Percentiles rank a stretch among this genome's conserved stretches.
Evolutionary conservation across 371 early-diverging fungal genomes (phyloP).

Genomic region (Furculomyces boomerangus): DNA sequence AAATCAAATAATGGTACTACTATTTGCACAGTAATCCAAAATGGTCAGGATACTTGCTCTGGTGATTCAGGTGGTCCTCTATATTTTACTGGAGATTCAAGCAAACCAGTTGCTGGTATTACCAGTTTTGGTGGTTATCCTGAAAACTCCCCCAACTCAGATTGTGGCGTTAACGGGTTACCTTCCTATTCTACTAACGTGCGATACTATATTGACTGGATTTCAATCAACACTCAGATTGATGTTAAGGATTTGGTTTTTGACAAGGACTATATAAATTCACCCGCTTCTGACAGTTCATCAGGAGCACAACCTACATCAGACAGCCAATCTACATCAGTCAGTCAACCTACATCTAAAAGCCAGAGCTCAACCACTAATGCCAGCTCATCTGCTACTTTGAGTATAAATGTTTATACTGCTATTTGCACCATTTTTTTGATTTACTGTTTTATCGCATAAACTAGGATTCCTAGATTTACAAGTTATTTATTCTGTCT

Average conservation of each 20-base stretch:
- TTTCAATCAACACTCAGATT: not conserved
- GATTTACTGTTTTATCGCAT: no score
- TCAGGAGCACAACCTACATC: no score
- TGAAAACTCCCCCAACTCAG: not conserved
- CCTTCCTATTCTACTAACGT: not conserved
- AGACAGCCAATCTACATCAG: no score
- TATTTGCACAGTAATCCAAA: slow-evolving; percentile 14
- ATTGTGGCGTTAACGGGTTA: not conserved
- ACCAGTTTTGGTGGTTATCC: not conserved
- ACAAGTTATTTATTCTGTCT: no score
- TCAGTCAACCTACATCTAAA: no score
- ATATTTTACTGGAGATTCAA: not conserved
- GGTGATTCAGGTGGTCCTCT: slow-evolving; percentile 25
- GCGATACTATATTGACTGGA: not conserved
- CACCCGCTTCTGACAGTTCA: no score
- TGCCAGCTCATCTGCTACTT: no score
- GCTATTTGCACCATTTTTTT: no score
- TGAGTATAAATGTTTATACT: no score
- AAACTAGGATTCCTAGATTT: no score
- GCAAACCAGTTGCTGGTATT: not conserved
- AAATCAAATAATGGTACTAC: not conserved
- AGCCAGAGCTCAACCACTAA: no score
- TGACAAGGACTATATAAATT: no score
- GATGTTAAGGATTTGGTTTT: not conserved
- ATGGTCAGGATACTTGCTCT: slow-evolving; percentile 15